Evolutionary conservation across 768 basidiomycete species (phyloP), one percentile per base, ranked within the genome.

Genomic region (Tricholomella constricta): DNA sequence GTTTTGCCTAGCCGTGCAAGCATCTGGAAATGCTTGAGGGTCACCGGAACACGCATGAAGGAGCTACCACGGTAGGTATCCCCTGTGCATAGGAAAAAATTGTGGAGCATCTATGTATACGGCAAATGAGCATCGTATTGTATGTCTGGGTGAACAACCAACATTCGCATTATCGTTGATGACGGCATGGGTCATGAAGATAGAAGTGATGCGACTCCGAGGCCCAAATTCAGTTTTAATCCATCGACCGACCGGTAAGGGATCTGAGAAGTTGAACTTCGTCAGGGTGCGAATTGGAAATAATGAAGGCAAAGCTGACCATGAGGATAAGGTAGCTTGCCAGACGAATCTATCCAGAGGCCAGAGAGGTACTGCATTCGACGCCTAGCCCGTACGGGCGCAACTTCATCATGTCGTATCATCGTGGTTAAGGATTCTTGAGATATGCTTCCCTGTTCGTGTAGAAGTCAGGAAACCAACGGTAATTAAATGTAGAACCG

Each of bases 11-110:
- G 69, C 38, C 77, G 80, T 3, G 88, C 88, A 42, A 91, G 75
- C n/a, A 86, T 62, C 63, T 83, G 80, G 71, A 91, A 91, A 61
- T 89, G 88, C 61, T 88, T 84, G 45, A 91, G 70, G 5, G 89
- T 91, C 27, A 90, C 63, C 19, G 89, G 89, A 23, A 90, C 86
- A 38, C 74, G 80, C 6, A 60, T 56, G 23, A 62, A 49, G 20
- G 57, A 36, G 34, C 63, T 60, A 43, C 56, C 62, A n/a, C 65
- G 56, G 5, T 63, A 63, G 36, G 44, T 59, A 54, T 36, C 62
- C 52, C 66, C 68, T n/a, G 56, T 56, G 42, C 54, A 55, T 36
- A 66, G 59, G 48, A 81, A 62, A 61, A 79, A 81, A 27, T 72
- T 61, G 54, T 81, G 73, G 31, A 85, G 66, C 56, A 83, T 71